phyloP scores from a whole-genome alignment of 306 rosid species.

The Vigna reflexopilosa region DNA sequence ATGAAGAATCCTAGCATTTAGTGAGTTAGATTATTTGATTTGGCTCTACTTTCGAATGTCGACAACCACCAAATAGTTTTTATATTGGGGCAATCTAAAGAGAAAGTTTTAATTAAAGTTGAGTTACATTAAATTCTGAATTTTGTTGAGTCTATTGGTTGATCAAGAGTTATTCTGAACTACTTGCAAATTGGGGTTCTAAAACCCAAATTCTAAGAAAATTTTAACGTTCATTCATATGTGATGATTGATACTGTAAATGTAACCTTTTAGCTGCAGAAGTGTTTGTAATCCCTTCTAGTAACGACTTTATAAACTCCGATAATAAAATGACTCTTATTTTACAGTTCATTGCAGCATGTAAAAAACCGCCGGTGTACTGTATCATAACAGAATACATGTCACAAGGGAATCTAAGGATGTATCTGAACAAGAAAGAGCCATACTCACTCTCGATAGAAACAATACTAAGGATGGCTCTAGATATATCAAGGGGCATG shows the following conservation, averaged over 20 bases:
- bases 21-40: neutral
- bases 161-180: neutral
- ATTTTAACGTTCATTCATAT: neutral
- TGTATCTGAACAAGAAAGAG: constrained; percentile 93
- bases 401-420: constrained; percentile 94
- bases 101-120: too few relatives aligned
- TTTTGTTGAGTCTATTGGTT: too few relatives aligned
- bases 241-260: neutral
- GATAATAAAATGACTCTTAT: constrained; percentile 28
- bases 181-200: neutral
- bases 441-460: constrained; percentile 89
- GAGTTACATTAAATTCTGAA: too few relatives aligned
- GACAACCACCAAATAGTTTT: too few relatives aligned
- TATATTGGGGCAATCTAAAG: too few relatives aligned
- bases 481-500: constrained; percentile 91
- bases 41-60: neutral
- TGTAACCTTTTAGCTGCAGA: neutral
- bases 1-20: neutral
- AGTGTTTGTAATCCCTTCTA: constrained; percentile 13
- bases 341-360: constrained; percentile 88
- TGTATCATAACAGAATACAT: constrained; percentile 91
- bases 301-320: constrained; percentile 12
- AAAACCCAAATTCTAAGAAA: neutral
- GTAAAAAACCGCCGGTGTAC: constrained; percentile 89
- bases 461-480: constrained; percentile 78